phyloP scores from a whole-genome alignment of 2,329 filamentous ascomycete genomes.

The Colletotrichum siamense region DNA sequence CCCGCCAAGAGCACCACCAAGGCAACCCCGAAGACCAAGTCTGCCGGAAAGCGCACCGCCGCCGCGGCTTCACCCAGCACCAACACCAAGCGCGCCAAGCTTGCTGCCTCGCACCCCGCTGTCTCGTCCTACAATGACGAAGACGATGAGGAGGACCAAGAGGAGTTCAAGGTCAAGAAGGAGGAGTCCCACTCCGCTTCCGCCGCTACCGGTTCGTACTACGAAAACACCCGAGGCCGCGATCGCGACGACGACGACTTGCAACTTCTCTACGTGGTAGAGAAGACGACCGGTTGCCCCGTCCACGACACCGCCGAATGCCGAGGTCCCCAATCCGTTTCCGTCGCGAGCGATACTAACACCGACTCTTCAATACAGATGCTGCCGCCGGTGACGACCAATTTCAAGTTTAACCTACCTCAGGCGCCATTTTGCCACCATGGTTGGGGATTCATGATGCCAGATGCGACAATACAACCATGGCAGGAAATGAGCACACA shows the following conservation, averaged over 20 bases:
- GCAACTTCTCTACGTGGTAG: slow-evolving; percentile 20
- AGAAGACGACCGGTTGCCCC: slow-evolving; percentile 14
- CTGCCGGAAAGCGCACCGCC: slow-evolving; percentile 4
- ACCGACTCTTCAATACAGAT: slow-evolving; percentile 14
- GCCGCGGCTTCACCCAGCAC: not conserved
- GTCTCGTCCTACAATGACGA: slow-evolving; percentile 4
- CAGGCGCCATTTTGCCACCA: not conserved
- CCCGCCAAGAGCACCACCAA: slow-evolving; percentile 25
- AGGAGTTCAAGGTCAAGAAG: slow-evolving; percentile 8
- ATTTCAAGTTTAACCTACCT: not conserved
- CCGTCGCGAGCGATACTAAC: slow-evolving; percentile 19
- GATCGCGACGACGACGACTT: slow-evolving; percentile 19
- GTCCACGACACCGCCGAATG: slow-evolving; percentile 7
- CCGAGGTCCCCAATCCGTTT: not conserved
- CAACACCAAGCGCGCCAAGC: slow-evolving; percentile 15
- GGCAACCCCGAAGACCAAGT: slow-evolving; percentile 26
- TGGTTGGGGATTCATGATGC: slow-evolving; percentile 1
- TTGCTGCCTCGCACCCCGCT: slow-evolving; percentile 10
- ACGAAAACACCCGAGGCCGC: not conserved
- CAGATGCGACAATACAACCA: not conserved
- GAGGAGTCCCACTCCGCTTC: not conserved
- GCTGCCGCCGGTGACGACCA: not conserved
- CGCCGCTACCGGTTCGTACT: slow-evolving; percentile 9
- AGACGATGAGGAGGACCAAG: slow-evolving; percentile 3
- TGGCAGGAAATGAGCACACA: slow-evolving; percentile 11